Conservation (phyloP, 345 rosid species). For the Pistacia integerrima region DNA sequence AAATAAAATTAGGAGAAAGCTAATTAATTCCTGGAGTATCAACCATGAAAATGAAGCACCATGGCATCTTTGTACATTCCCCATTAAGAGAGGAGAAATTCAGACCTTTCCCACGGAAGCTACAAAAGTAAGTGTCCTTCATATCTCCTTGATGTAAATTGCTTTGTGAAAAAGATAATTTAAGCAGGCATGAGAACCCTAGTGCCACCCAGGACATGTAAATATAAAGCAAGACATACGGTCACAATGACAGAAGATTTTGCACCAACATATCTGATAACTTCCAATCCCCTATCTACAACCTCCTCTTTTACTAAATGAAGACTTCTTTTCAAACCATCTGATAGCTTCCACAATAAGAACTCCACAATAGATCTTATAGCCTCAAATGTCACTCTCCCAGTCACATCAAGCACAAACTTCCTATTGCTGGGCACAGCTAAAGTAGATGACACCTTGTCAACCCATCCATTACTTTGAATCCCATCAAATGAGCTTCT, state of each 20-base stretch:
- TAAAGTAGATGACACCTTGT: conserved; percentile 54
- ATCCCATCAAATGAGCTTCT: conserved; percentile 33
- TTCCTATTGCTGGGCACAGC: conserved; percentile 72
- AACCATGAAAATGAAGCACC: not conserved
- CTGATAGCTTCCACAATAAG: conserved; percentile 61
- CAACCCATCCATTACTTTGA: conserved; percentile 52
- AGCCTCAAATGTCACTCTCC: conserved; percentile 82
- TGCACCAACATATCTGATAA: conserved; percentile 61
- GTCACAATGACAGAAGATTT: conserved; percentile 77
- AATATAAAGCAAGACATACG: conserved; percentile 73
- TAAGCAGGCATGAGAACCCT: conserved; percentile 52
- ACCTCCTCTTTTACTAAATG: conserved; percentile 56
- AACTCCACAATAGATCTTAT: conserved; percentile 61
- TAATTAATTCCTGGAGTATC: conserved; percentile 9
- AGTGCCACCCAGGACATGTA: conserved; percentile 58
- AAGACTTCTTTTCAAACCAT: conserved; percentile 54
- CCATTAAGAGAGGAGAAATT: conserved; percentile 12
- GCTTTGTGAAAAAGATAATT: conserved; percentile 5
- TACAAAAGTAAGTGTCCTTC: conserved; percentile 16
- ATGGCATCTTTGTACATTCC: conserved; percentile 7
- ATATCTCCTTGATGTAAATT: conserved; percentile 11
- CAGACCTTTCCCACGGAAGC: conserved; percentile 3
- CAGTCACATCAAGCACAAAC: conserved; percentile 89
- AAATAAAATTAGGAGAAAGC: conserved; percentile 1
- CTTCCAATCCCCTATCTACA: conserved; percentile 64